A percentile compares a stretch with the other conserved stretches of the same genome.
Conservation (phyloP, 2,329 filamentous ascomycete genomes). For the Botrytis fabae region DNA sequence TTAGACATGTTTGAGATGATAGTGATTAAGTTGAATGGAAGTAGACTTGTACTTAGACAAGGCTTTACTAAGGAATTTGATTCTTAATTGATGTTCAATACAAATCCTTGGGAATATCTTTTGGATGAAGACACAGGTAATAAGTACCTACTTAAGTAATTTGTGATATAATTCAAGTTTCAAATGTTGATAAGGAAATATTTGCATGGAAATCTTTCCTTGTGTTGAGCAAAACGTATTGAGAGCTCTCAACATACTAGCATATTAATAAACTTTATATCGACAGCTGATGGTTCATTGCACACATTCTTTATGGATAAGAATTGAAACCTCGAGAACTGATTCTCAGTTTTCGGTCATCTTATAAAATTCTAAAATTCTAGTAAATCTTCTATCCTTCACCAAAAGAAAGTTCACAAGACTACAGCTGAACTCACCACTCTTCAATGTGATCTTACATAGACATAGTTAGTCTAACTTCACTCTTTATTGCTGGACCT, state of each 20-base stretch:
- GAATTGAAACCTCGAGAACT: no score
- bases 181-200: not conserved
- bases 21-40: not conserved
- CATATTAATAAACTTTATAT: no score
- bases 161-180: not conserved
- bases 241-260: no score
- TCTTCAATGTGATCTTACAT: not conserved
- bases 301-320: no score
- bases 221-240: not conserved
- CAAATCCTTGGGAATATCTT: not conserved
- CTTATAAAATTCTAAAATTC: not conserved
- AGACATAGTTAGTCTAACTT: not conserved
- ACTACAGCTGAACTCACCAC: not conserved
- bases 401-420: not conserved
- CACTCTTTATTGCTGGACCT: not conserved
- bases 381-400: not conserved
- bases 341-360: no score
- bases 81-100: not conserved
- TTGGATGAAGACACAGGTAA: not conserved
- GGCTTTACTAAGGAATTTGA: not conserved
- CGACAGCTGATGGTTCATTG: no score
- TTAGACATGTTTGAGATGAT: not conserved
- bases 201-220: not conserved
- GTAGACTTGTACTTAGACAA: not conserved
- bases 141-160: no score